phyloP scores from a whole-genome alignment of 805 yeast species.

The Nakazawaea pomicola region DNA sequence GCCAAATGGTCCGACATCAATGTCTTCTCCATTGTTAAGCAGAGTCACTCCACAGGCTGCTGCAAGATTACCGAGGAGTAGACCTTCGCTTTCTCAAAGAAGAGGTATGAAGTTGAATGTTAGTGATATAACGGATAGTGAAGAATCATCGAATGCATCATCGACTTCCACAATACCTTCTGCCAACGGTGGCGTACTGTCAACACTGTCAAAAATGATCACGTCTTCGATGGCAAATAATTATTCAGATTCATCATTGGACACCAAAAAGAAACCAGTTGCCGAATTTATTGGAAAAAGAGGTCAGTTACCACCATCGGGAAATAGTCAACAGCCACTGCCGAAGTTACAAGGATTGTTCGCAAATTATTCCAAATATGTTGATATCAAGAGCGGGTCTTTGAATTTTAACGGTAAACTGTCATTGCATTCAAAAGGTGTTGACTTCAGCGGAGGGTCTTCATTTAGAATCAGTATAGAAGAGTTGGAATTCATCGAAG shows the following conservation, averaged over 20 bases:
- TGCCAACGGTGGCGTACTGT: background rate
- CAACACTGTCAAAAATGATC: slow-evolving; percentile 14
- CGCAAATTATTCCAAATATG: slow-evolving; percentile 78
- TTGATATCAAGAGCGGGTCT: slow-evolving; percentile 89
- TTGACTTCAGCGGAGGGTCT: slow-evolving; percentile 84
- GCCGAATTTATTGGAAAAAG: slow-evolving; percentile 20
- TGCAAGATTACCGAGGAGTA: slow-evolving; percentile 23
- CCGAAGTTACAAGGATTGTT: slow-evolving; percentile 57
- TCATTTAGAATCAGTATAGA: slow-evolving; percentile 83
- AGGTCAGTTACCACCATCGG: slow-evolving; percentile 19
- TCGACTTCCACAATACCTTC: too few relatives aligned
- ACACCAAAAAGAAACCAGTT: slow-evolving; percentile 15
- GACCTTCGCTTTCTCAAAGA: slow-evolving; percentile 46
- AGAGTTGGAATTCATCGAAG: slow-evolving; percentile 77
- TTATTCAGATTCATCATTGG: slow-evolving; percentile 7
- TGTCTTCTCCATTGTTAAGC: slow-evolving; percentile 10
- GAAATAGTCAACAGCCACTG: slow-evolving; percentile 22
- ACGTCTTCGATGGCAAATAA: slow-evolving; percentile 18
- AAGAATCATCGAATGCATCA: too few relatives aligned
- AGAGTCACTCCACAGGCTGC: slow-evolving; percentile 9
- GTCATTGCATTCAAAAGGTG: slow-evolving; percentile 85
- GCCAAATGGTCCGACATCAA: background rate
- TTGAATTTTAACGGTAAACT: slow-evolving; percentile 92
- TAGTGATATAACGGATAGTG: slow-evolving; percentile 10
- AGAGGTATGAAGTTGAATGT: slow-evolving; percentile 50